Conservation (phyloP, 2,329 filamentous ascomycete genomes). For the Penicillium palitans region DNA sequence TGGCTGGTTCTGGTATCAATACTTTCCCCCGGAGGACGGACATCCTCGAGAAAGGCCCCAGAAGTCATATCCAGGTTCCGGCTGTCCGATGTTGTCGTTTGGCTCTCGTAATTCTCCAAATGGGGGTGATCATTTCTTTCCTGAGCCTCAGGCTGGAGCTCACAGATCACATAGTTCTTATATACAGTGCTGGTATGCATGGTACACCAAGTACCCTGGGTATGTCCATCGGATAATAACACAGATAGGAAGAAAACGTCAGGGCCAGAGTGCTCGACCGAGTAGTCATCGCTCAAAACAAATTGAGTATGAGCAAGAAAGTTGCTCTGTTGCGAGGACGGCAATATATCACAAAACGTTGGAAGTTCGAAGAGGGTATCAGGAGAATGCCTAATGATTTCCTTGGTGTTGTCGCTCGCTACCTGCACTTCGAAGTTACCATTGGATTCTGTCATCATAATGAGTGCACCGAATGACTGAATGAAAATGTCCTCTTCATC, state of each 20-base stretch:
- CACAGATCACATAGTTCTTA: constrained; percentile 73
- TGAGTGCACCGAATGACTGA: constrained; percentile 73
- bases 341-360: constrained; percentile 79
- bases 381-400: constrained; percentile 72
- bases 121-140: background rate
- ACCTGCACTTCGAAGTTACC: constrained; percentile 67
- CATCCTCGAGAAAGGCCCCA: background rate
- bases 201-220: constrained; percentile 77
- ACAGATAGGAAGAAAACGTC: constrained; percentile 80
- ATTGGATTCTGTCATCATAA: constrained; percentile 68
- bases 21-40: background rate
- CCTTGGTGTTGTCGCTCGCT: constrained; percentile 74
- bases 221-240: constrained; percentile 53
- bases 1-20: background rate
- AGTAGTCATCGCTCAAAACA: constrained; percentile 74
- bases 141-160: constrained; percentile 74
- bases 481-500: constrained; percentile 71
- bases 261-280: constrained; percentile 70
- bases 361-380: constrained; percentile 69
- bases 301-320: constrained; percentile 81
- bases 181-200: constrained; percentile 72
- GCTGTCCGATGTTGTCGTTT: background rate
- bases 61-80: background rate
- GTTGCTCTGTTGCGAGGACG: constrained; percentile 75
- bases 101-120: background rate